Evolutionary conservation across 2,329 filamentous ascomycete species (phyloP).

Genomic region (Dothistroma septosporum): DNA sequence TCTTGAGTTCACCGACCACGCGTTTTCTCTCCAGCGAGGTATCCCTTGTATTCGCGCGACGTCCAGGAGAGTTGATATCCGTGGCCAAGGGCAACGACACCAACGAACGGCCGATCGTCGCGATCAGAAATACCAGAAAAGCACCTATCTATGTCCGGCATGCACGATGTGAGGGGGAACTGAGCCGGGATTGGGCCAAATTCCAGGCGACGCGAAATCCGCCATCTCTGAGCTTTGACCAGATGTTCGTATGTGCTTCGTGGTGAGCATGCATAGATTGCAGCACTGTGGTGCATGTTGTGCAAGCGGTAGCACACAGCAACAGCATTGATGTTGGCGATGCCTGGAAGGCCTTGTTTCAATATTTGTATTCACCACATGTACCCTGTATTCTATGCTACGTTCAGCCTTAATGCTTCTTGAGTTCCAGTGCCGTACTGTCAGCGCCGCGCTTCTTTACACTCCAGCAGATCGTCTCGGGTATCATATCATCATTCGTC

Average conservation of each 20-base stretch:
- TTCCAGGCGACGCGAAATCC: background rate
- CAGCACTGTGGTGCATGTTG: background rate
- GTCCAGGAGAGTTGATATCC: background rate
- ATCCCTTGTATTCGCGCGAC: background rate
- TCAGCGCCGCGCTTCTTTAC: background rate
- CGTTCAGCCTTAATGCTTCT: background rate
- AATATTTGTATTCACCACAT: background rate
- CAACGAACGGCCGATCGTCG: background rate
- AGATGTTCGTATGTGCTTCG: background rate
- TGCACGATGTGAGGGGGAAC: background rate
- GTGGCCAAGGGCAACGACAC: background rate
- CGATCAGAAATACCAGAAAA: background rate
- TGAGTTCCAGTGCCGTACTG: background rate
- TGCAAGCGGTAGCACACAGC: background rate
- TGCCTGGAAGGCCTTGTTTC: background rate
- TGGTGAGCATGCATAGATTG: background rate
- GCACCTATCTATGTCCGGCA: background rate
- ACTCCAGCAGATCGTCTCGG: background rate
- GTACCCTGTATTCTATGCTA: background rate
- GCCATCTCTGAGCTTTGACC: background rate
- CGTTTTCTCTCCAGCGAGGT: constrained; percentile 5
- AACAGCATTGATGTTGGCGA: background rate
- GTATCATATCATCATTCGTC: constrained; percentile 17
- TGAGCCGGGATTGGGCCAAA: background rate
- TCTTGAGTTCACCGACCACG: background rate